phyloP scores from a whole-genome alignment of 1,139 yeast genomes.

The Yamadazyma conglobata region DNA sequence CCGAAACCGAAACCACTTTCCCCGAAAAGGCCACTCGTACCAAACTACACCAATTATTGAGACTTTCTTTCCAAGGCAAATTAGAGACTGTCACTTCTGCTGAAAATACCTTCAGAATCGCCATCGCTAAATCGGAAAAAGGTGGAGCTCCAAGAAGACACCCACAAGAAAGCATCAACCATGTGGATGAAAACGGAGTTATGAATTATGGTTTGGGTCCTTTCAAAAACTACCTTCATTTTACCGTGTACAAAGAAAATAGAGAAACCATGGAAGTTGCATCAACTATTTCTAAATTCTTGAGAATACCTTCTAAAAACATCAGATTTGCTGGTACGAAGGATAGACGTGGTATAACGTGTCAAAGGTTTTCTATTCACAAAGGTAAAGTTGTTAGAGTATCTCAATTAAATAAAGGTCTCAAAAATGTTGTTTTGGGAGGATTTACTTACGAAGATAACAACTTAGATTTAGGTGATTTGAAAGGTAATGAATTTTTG shows the following conservation, averaged over 20 bases:
- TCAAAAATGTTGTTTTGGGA: conserved; percentile 74
- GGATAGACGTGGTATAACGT: conserved; percentile 94
- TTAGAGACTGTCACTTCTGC: conserved; percentile 78
- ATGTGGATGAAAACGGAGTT: conserved; percentile 46
- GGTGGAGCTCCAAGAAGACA: conserved; percentile 25
- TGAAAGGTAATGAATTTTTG: conserved; percentile 81
- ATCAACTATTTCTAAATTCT: conserved; percentile 62
- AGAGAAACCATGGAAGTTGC: conserved; percentile 98
- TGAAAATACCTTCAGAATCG: conserved; percentile 60
- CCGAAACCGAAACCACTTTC: conserved; percentile 57
- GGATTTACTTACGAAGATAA: conserved; percentile 66
- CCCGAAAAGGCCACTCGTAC: conserved; percentile 73
- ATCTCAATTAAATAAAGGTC: conserved; percentile 67
- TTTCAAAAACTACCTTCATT: conserved; percentile 64
- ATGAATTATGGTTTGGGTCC: conserved; percentile 64
- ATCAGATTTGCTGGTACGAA: conserved; percentile 92
- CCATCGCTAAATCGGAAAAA: conserved; percentile 38
- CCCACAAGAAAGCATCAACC: conserved; percentile 46
- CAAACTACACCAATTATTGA: conserved; percentile 67
- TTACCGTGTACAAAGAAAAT: conserved; percentile 86
- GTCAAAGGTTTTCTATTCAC: conserved; percentile 73
- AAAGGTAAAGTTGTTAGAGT: conserved; percentile 77
- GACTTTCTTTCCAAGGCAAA: conserved; percentile 70
- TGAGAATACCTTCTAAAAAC: conserved; percentile 66
- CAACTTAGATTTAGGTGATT: conserved; percentile 72